Percentiles rank a stretch among this genome's conserved stretches.
Conservation (phyloP, 345 rosid genomes). For the thale cress (Arabidopsis thaliana) region DNA sequence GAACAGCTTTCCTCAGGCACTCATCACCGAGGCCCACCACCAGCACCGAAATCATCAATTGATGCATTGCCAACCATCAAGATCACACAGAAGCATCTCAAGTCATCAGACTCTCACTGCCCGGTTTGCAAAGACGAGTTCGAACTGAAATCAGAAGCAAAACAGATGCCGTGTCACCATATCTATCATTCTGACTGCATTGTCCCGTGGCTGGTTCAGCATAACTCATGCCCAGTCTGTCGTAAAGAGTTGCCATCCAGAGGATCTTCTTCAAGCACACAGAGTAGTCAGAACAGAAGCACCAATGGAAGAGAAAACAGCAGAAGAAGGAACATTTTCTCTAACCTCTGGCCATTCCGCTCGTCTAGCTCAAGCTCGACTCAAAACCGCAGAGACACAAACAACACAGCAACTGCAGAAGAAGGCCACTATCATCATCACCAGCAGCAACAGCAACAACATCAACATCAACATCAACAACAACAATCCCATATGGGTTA, state of each 20-base stretch:
- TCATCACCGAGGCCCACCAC: slow-evolving; percentile 69
- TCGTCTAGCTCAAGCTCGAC: slow-evolving; percentile 49
- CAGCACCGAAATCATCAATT: slow-evolving; percentile 68
- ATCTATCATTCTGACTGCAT: slow-evolving; percentile 78
- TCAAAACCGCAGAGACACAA: slow-evolving; percentile 52
- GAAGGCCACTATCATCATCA: slow-evolving; percentile 55
- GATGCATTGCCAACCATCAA: slow-evolving; percentile 71
- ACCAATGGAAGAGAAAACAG: slow-evolving; percentile 56
- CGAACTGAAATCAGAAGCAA: slow-evolving; percentile 70
- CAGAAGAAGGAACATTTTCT: slow-evolving; percentile 68
- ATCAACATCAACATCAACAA: slow-evolving; percentile 26
- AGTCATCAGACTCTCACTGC: slow-evolving; percentile 69
- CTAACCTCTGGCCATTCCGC: slow-evolving; percentile 85
- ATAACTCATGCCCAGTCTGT: slow-evolving; percentile 86
- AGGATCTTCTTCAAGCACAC: slow-evolving; percentile 52
- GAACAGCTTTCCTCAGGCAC: slow-evolving; percentile 64
- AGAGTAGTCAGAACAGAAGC: slow-evolving; percentile 54
- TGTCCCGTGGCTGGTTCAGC: slow-evolving; percentile 78
- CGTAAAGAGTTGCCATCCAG: slow-evolving; percentile 77
- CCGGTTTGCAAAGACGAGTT: slow-evolving; percentile 80
- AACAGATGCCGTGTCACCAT: slow-evolving; percentile 83
- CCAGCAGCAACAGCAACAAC: slow-evolving; percentile 29
- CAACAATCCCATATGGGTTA: slow-evolving; percentile 61
- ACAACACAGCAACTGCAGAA: slow-evolving; percentile 48
- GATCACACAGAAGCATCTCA: slow-evolving; percentile 73